Conservation (phyloP, 495 filamentous ascomycete species). For the Penicillium turbatum region DNA sequence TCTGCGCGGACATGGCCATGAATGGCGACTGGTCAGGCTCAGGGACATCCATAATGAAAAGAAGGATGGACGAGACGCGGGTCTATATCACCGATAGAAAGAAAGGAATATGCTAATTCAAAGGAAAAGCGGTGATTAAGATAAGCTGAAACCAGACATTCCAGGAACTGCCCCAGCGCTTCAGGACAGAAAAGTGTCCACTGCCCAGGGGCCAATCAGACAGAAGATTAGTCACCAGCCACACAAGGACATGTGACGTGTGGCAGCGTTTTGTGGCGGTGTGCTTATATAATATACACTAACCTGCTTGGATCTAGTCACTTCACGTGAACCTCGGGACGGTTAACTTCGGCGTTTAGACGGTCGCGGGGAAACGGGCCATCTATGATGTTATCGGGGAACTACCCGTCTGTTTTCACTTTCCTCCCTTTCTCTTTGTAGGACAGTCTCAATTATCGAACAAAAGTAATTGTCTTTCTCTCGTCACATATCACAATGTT, state of each 20-base stretch:
- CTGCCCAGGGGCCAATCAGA: conserved; percentile 27
- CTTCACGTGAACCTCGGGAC: conserved; percentile 30
- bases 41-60: conserved; percentile 63
- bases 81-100: conserved; percentile 7
- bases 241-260: conserved; percentile 16
- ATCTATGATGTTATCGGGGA: conserved; percentile 13
- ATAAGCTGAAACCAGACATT: conserved; percentile 28
- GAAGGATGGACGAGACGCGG: conserved; percentile 1
- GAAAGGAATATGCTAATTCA: conserved; percentile 12
- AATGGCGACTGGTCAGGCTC: conserved; percentile 82
- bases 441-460: neutral
- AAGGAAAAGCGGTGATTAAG: conserved; percentile 19
- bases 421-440: conserved; percentile 1
- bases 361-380: conserved; percentile 28
- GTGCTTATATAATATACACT: neutral
- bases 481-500: conserved; percentile 42
- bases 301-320: conserved; percentile 9
- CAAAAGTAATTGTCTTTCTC: neutral
- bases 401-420: neutral
- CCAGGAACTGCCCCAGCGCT: conserved; percentile 23
- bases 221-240: conserved; percentile 10
- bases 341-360: conserved; percentile 30
- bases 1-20: conserved; percentile 79
- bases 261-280: conserved; percentile 9
- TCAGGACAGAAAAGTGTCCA: conserved; percentile 41